Base-by-base conservation (phyloP, 306 rosid genomes). In the Malus orientalis region DNA sequence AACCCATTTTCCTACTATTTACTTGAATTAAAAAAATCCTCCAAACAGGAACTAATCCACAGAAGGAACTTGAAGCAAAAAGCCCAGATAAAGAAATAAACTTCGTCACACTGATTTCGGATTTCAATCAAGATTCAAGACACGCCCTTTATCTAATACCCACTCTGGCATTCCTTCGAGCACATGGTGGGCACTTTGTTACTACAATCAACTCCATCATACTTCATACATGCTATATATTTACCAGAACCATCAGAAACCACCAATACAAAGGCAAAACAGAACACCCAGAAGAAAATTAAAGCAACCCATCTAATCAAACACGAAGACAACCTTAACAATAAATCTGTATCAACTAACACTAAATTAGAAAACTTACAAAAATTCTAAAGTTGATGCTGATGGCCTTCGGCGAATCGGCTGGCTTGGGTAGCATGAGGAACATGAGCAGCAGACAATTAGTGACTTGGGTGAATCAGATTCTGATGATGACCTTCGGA, bases 131-230 rank as follows among this genome's bases (percentile, higher is more conserved):
- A 72, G 30, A 60, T 42, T 74, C 65, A 59, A 59, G 64, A 62
- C 67, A 59, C 29, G 0, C 16, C 67, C 14, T 38, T 40, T 14
- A 25, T 16, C 13, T 11, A 81, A 64, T 67, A 73, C 23, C 38
- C 69, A 29, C 19, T 25, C 30, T 20, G 15, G 65, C 23, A 40
- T 61, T 62, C 6, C 71, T 40, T 74, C 80, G 63, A 78, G 25
- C 80, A 82, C 6, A 3, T 67, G 70, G 63, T 44, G 74, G 82
- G 77, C 54, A 64, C 60, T 11, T 23, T 5, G 18, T 29, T 29
- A 11, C 11, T 4, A n/a, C 57, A 69, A 44, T 30, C 27, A 51
- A 36, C 54, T 22, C 58, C 20, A 6, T 10, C 36, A 1, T 30
- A 30, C 32, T 30, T 16, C 33, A 1, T 1, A 25, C 18, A 15